Conservation (phyloP, 352 stramenopile genomes). For the Phytophthora chlamydospora region DNA sequence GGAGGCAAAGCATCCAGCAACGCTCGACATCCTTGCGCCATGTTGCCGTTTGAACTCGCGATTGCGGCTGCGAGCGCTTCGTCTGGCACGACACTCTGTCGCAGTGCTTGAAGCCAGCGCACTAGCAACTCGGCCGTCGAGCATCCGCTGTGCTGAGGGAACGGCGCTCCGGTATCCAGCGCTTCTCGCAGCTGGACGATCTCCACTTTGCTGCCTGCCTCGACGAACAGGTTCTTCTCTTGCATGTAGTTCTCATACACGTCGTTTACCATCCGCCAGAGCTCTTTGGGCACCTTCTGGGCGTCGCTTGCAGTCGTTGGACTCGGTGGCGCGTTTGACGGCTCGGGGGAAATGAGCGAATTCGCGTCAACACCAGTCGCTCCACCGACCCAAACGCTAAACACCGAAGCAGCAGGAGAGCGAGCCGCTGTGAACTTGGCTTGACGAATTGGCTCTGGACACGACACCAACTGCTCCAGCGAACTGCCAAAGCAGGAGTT, state of each 20-base stretch:
- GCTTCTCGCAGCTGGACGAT: constrained; percentile 85
- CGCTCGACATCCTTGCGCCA: constrained; percentile 74
- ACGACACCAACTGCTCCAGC: constrained; percentile 94
- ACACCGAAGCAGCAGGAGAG: constrained; percentile 42
- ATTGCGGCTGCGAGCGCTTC: constrained; percentile 78
- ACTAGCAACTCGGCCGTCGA: constrained; percentile 92
- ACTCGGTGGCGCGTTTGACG: constrained; percentile 45
- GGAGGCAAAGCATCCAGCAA: constrained; percentile 88
- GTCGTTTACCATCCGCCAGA: constrained; percentile 98
- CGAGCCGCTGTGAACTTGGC: constrained; percentile 36
- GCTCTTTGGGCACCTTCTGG: constrained; percentile 95
- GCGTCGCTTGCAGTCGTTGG: constrained; percentile 23
- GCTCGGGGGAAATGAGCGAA: constrained; percentile 27
- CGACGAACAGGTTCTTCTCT: constrained; percentile 86
- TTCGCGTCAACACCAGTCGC: constrained; percentile 38
- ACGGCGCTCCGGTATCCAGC: constrained; percentile 91
- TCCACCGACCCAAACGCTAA: constrained; percentile 50
- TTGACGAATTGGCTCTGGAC: constrained; percentile 86
- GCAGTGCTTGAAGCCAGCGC: constrained; percentile 91
- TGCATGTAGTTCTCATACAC: constrained; percentile 87
- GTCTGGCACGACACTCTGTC: constrained; percentile 89
- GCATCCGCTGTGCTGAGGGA: constrained; percentile 85
- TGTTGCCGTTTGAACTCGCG: constrained; percentile 64
- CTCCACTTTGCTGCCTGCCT: constrained; percentile 71
- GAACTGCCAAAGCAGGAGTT: constrained; percentile 95